Percentiles rank a stretch among this genome's conserved stretches.
phyloP scores from a whole-genome alignment of 345 rosid species.

The Xanthoceras sorbifolium region DNA sequence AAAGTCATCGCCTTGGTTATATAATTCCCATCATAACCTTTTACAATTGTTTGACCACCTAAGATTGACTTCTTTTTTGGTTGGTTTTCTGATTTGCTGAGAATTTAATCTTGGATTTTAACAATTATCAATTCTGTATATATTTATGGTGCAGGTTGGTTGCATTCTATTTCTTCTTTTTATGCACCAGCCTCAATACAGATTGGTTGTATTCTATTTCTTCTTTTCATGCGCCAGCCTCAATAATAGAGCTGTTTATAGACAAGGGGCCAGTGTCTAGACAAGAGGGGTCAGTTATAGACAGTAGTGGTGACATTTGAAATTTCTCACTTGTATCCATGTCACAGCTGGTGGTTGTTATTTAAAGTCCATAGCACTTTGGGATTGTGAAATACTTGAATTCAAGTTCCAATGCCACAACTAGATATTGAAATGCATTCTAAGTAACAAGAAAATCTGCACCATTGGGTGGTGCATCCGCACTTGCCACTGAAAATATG shows the following conservation, averaged over 20 bases:
- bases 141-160: conserved; percentile 32
- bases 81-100: conserved; percentile 12
- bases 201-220: conserved; percentile 41
- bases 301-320: conserved; percentile 38
- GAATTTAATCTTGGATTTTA: neutral
- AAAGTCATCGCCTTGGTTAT: conserved; percentile 33
- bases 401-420: conserved; percentile 4
- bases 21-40: conserved; percentile 26
- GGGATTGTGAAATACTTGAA: conserved; percentile 10
- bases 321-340: conserved; percentile 14
- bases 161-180: conserved; percentile 42
- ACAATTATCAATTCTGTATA: neutral
- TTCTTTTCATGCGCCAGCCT: conserved; percentile 42
- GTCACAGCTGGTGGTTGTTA: conserved; percentile 1
- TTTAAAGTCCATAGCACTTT: conserved; percentile 9
- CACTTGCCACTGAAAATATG: no score
- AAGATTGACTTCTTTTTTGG: conserved; percentile 27
- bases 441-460: no score
- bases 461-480: no score
- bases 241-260: conserved; percentile 46
- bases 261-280: conserved; percentile 26
- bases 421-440: conserved; percentile 6
- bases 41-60: conserved; percentile 31
- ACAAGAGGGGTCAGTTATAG: conserved; percentile 26
- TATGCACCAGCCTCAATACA: conserved; percentile 43